Base-by-base conservation (phyloP, 2,329 filamentous ascomycete genomes). In the Cercospora zeae-maydis region DNA sequence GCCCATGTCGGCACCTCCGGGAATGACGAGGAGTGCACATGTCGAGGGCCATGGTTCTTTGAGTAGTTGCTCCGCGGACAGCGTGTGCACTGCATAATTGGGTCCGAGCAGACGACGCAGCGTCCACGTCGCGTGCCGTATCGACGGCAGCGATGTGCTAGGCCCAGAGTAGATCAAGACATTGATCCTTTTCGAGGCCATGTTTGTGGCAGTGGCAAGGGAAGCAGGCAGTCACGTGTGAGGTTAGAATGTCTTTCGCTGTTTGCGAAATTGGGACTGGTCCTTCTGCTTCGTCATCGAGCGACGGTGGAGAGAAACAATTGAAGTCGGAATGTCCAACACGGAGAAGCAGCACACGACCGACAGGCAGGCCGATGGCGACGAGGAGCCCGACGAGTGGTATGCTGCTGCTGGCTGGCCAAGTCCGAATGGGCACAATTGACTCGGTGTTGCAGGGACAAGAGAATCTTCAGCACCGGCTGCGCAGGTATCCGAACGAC, bases 321-420 rank as follows among this genome's bases (percentile, higher is more conserved):
- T 27, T 6, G n/a, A n/a, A 39, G 27, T 60, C 54, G 60, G 64
- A 63, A 75, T 75, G 73, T 71, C 72, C 33, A 72, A 70, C 58
- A 64, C 64, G 4, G 69, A 67, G 61, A 69, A 71, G 52, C 64
- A 72, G 27, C 68, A 70, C 52, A 62, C 62, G n/a, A 52, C 61
- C 7, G 52, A 61, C n/a, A 64, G 33, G 2, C 30, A 67, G 34
- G 63, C 39, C 30, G 81, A 85, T 49, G 85, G 87, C 37, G 90
- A 93, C 62, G 92, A 97, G 77, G 93, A 97, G 77, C 91, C 91
- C 3, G 95, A 98, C 82, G 93, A 96, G 64, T 98, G 93, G 95
- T 98, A 81, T 78, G 85, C 72, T 67, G 85, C 72, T 67, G 31
- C 37, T n/a, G 34, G 34, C 9, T 56, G 34, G 27, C 14, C 21